Conservation (phyloP, 208 protist species). For the Histomonas meleagridis region DNA sequence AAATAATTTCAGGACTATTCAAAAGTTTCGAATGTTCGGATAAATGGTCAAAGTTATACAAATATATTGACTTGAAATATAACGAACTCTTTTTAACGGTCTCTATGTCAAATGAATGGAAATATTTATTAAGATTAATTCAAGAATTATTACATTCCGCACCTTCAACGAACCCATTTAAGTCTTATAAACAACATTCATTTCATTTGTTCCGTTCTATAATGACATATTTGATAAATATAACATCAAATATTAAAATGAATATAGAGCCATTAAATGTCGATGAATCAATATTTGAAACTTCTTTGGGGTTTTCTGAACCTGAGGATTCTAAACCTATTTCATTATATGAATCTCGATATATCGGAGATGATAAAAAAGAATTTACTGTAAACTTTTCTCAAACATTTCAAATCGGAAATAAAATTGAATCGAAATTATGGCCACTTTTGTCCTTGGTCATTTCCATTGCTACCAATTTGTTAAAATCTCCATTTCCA, state of each 20-base stretch:
- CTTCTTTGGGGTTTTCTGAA: background rate
- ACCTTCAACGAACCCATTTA: background rate
- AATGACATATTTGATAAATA: background rate
- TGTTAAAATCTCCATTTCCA: background rate
- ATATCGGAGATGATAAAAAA: background rate
- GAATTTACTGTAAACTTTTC: background rate
- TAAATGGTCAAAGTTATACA: too few relatives aligned
- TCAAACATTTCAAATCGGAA: background rate
- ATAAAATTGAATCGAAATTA: background rate
- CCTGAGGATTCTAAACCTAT: background rate
- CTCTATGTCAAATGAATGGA: too few relatives aligned
- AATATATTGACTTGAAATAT: too few relatives aligned
- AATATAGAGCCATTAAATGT: background rate
- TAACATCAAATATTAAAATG: background rate
- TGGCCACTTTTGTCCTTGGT: background rate
- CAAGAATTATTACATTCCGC: too few relatives aligned
- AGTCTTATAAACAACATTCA: background rate
- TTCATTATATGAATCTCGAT: background rate
- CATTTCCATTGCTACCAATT: background rate
- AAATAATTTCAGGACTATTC: too few relatives aligned
- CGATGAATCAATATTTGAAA: background rate
- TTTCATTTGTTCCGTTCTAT: background rate
- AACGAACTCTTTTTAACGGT: too few relatives aligned
- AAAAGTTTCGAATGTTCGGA: too few relatives aligned
- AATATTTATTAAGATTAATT: too few relatives aligned